Conservation (phyloP, 768 basidiomycete genomes). For the Podaxis pistillaris region DNA sequence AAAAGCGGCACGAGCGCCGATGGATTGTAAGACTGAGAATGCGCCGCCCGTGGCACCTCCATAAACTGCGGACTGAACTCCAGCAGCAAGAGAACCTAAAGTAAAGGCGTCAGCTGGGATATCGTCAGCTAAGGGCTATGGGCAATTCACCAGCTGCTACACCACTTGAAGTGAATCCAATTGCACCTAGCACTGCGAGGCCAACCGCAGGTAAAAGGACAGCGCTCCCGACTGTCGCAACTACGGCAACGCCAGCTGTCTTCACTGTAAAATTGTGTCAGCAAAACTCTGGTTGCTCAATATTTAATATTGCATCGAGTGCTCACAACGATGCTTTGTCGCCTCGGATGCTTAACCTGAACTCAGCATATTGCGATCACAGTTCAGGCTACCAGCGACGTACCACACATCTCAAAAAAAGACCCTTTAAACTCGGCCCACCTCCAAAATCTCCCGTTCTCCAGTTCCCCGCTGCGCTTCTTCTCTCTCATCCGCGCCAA, state of each 20-base stretch:
- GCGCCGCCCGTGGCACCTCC: slow-evolving; percentile 21
- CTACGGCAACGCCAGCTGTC: not conserved
- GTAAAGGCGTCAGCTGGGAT: not conserved
- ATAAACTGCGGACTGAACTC: slow-evolving; percentile 14
- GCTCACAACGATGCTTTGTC: not conserved
- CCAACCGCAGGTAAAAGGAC: not conserved
- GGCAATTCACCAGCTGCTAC: slow-evolving; percentile 5
- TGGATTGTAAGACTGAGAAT: slow-evolving; percentile 22
- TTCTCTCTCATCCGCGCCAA: not conserved
- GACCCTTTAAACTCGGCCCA: not conserved
- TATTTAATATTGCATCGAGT: not conserved
- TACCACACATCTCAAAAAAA: not conserved
- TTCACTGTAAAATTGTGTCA: not conserved
- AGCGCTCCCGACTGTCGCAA: not conserved
- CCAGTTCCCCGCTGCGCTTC: not conserved
- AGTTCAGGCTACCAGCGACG: not conserved
- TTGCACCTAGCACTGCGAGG: not conserved
- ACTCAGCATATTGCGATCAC: not conserved
- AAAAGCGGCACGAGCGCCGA: slow-evolving; percentile 20
- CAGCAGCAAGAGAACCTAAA: slow-evolving; percentile 19
- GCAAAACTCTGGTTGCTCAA: not conserved
- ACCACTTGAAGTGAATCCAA: slow-evolving; percentile 9
- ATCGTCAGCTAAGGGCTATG: no score
- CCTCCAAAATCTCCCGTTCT: not conserved
- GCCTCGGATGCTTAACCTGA: not conserved